Base-by-base conservation (phyloP, 2,329 filamentous ascomycete genomes). In the Fusarium sp. region DNA sequence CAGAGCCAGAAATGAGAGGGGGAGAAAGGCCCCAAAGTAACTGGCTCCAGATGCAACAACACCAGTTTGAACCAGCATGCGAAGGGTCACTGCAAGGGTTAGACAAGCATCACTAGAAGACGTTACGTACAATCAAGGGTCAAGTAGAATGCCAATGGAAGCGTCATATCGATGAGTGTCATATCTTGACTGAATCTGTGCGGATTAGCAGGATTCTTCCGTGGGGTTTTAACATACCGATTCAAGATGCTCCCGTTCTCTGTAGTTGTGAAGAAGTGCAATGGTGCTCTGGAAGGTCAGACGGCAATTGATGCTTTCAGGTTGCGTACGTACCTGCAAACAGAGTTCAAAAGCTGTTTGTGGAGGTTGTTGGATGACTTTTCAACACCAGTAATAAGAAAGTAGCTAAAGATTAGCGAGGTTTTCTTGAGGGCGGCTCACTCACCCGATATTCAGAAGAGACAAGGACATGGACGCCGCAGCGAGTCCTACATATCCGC, bases 121-220 rank as follows among this genome's bases (percentile, higher is more conserved):
- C 25, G 25, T 1, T 36, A 74, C 77, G 60, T 60, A 80, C 77
- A 76, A 46, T 65, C 69, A 3, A 67, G 31, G 10, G 80, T 60
- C 10, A 71, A 68, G 18, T 69, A 63, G 25, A 82, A 56, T 0
- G 79, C 76, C 2, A 75, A 43, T 3, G 80, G 76, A 0, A 83
- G 70, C 17, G 76, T 69, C 36, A 76, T 79, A 46, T 83, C 81
- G 15, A 83, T 76, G 1, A 82, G 73, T 35, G 78, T 75, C 35
- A 82, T 79, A 25, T 83, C 81, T 66, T 82, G 79, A 18, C 76
- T 80, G 50, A 83, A 82, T 47, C 80, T 78, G 35, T 42, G 39
- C 1, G 6, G 54, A 0, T 80, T 79, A 58, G 46, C 7, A 25
- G 11, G 17, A n/a, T 6, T 11, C 47, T 74, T 74, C 29, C 33